phyloP scores from a whole-genome alignment of 176 grass and related monocot genomes.

The Canna indica region DNA sequence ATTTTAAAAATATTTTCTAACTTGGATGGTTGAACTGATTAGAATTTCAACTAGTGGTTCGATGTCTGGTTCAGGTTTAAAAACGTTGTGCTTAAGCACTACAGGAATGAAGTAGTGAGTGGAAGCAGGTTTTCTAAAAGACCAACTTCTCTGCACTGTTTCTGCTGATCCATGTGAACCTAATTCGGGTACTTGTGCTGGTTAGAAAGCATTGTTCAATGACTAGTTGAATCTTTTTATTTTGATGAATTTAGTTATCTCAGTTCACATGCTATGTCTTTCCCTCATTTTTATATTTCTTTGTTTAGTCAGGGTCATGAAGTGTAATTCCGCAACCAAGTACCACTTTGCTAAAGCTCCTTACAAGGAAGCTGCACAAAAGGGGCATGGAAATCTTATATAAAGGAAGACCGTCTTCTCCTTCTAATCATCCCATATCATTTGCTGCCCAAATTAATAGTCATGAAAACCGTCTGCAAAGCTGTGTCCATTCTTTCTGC shows the following conservation, averaged over 20 bases:
- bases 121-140: neutral
- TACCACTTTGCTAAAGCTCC: neutral
- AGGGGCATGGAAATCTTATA: neutral
- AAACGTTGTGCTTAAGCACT: too few relatives aligned
- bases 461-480: slow-evolving; percentile 31
- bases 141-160: neutral
- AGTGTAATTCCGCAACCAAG: slow-evolving; percentile 2
- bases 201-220: neutral
- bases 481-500: slow-evolving; percentile 20
- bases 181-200: neutral
- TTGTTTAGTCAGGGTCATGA: neutral
- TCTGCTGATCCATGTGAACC: neutral
- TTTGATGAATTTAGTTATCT: neutral
- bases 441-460: neutral
- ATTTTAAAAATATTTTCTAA: too few relatives aligned
- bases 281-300: neutral
- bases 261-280: neutral
- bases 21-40: too few relatives aligned
- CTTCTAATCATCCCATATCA: slow-evolving; percentile 13
- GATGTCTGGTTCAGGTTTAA: too few relatives aligned
- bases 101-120: neutral
- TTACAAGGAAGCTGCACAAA: slow-evolving; percentile 12
- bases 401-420: slow-evolving; percentile 16
- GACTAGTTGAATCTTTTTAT: neutral
- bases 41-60: too few relatives aligned